A percentile compares a stretch with the other conserved stretches of the same genome.
phyloP scores from a whole-genome alignment of 2,329 filamentous ascomycete species.

The Chrysosporium queenslandicum region DNA sequence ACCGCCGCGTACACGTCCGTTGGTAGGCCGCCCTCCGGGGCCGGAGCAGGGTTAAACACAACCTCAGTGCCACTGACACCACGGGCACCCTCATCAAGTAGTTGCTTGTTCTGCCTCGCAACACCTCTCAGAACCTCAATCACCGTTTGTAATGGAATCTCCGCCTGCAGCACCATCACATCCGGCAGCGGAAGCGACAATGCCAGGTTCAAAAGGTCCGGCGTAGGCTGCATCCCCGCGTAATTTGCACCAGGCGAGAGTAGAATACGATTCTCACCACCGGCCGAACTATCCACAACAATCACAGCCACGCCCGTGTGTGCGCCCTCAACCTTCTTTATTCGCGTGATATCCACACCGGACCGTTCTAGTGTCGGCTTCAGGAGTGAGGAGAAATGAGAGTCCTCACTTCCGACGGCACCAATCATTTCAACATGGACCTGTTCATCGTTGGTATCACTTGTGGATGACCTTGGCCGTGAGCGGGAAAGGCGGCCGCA shows the following conservation, averaged over 20 bases:
- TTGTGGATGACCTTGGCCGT: constrained; percentile 22
- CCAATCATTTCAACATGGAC: constrained; percentile 60
- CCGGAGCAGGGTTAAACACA: constrained; percentile 80
- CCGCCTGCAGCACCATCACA: constrained; percentile 66
- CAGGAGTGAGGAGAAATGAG: constrained; percentile 55
- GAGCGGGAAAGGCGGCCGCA: constrained; percentile 68
- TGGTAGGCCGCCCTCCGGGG: constrained; percentile 62
- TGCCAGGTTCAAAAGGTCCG: constrained; percentile 31
- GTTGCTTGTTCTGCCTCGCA: constrained; percentile 31
- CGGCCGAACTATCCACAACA: constrained; percentile 60
- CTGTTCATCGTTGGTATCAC: constrained; percentile 18
- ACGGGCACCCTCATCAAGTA: constrained; percentile 30
- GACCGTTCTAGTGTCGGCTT: constrained; percentile 48
- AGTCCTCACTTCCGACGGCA: constrained; percentile 52
- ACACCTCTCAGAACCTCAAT: constrained; percentile 46
- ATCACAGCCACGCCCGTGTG: constrained; percentile 66
- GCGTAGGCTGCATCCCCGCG: constrained; percentile 33
- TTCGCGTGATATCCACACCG: constrained; percentile 51
- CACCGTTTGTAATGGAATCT: constrained; percentile 59
- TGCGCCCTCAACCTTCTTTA: constrained; percentile 38
- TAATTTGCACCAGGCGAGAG: constrained; percentile 62
- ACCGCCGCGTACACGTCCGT: constrained; percentile 55
- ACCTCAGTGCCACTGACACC: constrained; percentile 46
- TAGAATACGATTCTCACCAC: constrained; percentile 64
- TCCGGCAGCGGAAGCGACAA: constrained; percentile 42